Base-by-base conservation (phyloP, 768 basidiomycete species). In the Lactarius indigo region DNA sequence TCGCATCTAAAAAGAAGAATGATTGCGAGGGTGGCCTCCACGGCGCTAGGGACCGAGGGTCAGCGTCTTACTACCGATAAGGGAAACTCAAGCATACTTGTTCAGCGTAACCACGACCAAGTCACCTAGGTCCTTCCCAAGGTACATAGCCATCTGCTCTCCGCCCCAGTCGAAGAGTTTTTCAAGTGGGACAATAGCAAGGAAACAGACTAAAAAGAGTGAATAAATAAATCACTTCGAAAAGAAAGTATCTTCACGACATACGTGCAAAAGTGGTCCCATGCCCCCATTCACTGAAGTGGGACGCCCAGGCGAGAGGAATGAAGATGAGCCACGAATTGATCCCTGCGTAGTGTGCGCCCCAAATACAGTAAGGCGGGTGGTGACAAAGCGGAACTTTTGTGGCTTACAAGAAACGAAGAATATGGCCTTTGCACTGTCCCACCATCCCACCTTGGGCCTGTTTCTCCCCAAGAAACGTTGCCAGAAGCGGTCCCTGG, bases 11-110 rank as follows among this genome's bases (percentile, higher is more conserved):
- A 69, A n/a, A 91, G 76, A 20, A 91, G 78, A 63, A 90, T 83
- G 59, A 91, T 86, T 0, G 87, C 87, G 6, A 92, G 77, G 0
- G 87, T 87, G 0, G 84, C 89, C 76, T 92, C 90, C 1, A 92
- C 87, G 9, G 84, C 78, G 72, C 88, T 90, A 64, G 4, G 30
- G 20, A 50, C 57, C 18, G 37, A 28, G 57, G 56, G 62, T 39
- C 47, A 62, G 59, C 41, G 12, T 12, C 12, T 3, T 37, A 37
- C 35, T 12, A 17, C 10, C n/a, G 37, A 28, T 4, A 3, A 50
- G 30, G 13, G 57, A 15, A 30, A 15, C 17, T 6, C n/a, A 20
- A 20, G 56, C 82, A 54, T 60, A 87, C 87, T 90, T 90, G 76
- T 87, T 87, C 47, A 89, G 73, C 0, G 88, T 86, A 44, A 89